phyloP scores from a whole-genome alignment of 495 filamentous ascomycete species.

The Hypoxylon fragiforme region DNA sequence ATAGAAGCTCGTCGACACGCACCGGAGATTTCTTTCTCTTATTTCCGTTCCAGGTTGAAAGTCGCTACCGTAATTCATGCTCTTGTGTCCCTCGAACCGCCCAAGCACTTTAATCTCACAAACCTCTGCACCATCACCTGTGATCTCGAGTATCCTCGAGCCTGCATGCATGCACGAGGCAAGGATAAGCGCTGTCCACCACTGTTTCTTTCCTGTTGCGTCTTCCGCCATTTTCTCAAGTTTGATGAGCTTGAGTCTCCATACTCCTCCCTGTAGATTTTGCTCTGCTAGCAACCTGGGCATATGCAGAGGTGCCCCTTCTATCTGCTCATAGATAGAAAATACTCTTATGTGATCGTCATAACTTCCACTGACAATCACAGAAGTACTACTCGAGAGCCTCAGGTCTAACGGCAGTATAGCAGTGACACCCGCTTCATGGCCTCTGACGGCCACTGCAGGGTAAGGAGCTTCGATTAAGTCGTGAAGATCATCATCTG shows the following conservation, averaged over 20 bases:
- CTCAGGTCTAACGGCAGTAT: conserved; percentile 67
- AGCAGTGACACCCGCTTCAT: conserved; percentile 84
- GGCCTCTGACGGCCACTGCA: conserved; percentile 51
- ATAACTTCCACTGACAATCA: conserved; percentile 87
- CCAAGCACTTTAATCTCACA: conserved; percentile 70
- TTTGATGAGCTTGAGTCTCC: conserved; percentile 76
- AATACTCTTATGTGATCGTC: conserved; percentile 81
- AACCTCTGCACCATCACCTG: conserved; percentile 31
- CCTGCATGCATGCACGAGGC: conserved; percentile 96
- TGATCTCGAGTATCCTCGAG: conserved; percentile 65
- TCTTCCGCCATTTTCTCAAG: conserved; percentile 45
- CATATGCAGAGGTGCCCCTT: conserved; percentile 27
- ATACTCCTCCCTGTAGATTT: conserved; percentile 83
- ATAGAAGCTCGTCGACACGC: conserved; percentile 88
- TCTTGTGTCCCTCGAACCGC: conserved; percentile 83
- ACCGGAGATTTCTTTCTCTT: conserved; percentile 41
- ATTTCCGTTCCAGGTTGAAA: conserved; percentile 52
- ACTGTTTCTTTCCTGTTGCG: conserved; percentile 3
- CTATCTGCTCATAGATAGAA: conserved; percentile 26
- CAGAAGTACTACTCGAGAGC: conserved; percentile 41
- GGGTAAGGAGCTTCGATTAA: conserved; percentile 44
- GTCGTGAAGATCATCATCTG: conserved; percentile 9
- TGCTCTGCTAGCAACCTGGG: conserved; percentile 63
- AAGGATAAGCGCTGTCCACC: conserved; percentile 60
- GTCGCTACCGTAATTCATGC: conserved; percentile 95